phyloP scores from a whole-genome alignment of 768 basidiomycete species.

The Auricularia sp. region DNA sequence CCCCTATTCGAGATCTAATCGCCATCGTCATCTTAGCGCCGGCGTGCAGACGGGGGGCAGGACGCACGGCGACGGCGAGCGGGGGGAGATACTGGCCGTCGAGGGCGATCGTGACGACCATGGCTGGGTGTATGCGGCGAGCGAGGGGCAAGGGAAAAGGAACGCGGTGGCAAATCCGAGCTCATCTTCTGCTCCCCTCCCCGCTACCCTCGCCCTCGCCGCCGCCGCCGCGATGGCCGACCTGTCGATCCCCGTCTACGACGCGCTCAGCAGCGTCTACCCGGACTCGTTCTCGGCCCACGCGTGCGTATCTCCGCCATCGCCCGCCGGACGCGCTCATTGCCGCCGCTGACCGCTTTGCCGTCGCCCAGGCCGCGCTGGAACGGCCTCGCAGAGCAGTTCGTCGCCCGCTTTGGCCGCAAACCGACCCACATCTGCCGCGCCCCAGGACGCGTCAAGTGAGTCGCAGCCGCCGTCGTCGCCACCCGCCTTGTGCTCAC shows the following conservation, averaged over 20 bases:
- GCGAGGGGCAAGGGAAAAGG: not conserved
- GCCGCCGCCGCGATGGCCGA: slow-evolving; percentile 1
- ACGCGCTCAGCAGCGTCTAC: slow-evolving; percentile 46
- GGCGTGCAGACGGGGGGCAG: not conserved
- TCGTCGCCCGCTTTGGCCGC: slow-evolving; percentile 51
- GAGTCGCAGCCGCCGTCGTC: slow-evolving; percentile 9
- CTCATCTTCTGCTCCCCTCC: not conserved
- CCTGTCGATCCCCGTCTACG: slow-evolving; percentile 52
- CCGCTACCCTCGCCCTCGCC: not conserved
- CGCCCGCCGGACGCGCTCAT: not conserved
- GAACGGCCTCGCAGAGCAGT: slow-evolving; percentile 52
- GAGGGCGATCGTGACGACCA: not conserved
- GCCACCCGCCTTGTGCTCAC: not conserved
- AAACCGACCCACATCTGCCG: slow-evolving; percentile 62
- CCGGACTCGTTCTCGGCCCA: slow-evolving; percentile 46
- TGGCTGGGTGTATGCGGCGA: not conserved
- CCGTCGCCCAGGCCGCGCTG: slow-evolving; percentile 36
- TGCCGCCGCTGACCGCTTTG: not conserved
- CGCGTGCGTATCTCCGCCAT: slow-evolving; percentile 21
- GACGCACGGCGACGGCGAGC: not conserved
- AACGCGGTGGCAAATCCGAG: not conserved
- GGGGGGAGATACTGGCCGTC: not conserved
- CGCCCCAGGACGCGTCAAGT: slow-evolving; percentile 81
- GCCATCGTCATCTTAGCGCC: slow-evolving; percentile 1
- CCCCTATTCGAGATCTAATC: slow-evolving; percentile 55